A percentile compares a stretch with the other conserved stretches of the same genome.
Conservation (phyloP, 495 filamentous ascomycete species). For the Annulohypoxylon stygium region DNA sequence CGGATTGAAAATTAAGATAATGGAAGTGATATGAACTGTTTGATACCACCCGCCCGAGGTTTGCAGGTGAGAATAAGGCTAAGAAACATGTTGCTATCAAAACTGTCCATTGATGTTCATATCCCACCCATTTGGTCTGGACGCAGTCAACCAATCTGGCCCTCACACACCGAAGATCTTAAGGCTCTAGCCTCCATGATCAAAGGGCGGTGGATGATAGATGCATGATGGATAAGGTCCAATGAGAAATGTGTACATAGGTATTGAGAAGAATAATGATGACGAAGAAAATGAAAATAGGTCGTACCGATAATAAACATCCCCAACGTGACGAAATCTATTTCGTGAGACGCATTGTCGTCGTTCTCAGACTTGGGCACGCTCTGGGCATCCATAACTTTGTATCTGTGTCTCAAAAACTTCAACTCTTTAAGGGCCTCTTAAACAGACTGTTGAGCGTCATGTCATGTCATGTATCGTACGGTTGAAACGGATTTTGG, state of each 20-base stretch:
- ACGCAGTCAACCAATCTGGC: conserved; percentile 28
- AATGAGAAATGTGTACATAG: conserved; percentile 7
- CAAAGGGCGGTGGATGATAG: conserved; percentile 7
- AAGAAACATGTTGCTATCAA: conserved; percentile 9
- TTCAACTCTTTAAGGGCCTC: conserved; percentile 25
- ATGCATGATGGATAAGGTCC: conserved; percentile 14
- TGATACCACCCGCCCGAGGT: background rate
- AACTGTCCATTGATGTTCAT: conserved; percentile 1
- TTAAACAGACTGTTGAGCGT: conserved; percentile 20
- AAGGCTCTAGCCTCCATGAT: conserved; percentile 9
- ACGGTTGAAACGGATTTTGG: conserved; percentile 36
- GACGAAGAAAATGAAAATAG: conserved; percentile 49
- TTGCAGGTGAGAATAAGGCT: background rate
- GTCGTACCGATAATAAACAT: conserved; percentile 97
- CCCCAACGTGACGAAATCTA: conserved; percentile 89
- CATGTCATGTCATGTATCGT: conserved; percentile 44
- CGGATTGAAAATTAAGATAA: background rate
- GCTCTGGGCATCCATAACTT: conserved; percentile 41
- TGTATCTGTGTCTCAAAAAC: conserved; percentile 17
- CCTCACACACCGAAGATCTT: background rate
- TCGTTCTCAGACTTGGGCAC: conserved; percentile 30
- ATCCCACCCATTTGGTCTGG: conserved; percentile 27
- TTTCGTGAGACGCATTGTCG: conserved; percentile 54
- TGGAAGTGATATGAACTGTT: background rate
- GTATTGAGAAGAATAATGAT: conserved; percentile 4